A percentile compares a stretch with the other conserved stretches of the same genome.
These are phyloP conservation scores for Scheffersomyces quercinus DNA, from an alignment of 1,139 yeast species.

Conservation along the genomic window DNA sequence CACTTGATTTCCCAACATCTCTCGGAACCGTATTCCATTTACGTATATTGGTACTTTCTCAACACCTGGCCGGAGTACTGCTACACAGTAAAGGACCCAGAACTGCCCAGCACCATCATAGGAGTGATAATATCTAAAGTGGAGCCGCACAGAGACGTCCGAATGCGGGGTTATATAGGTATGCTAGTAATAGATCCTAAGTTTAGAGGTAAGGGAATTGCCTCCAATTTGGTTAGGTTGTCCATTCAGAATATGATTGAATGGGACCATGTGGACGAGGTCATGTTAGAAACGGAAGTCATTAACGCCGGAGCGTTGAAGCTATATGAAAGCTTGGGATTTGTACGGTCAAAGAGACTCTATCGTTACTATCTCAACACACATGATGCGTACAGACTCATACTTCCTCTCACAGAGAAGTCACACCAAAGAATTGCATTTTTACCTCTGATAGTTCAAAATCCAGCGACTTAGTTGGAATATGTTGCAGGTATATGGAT, in stretches of 20 bases:
- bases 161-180: constrained; percentile 88
- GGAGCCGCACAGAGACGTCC: constrained; percentile 71
- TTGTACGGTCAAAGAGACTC: constrained; percentile 75
- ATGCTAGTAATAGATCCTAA: constrained; percentile 84
- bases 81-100: constrained; percentile 30
- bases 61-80: constrained; percentile 51
- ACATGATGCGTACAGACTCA: constrained; percentile 84
- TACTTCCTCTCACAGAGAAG: constrained; percentile 32
- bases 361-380: constrained; percentile 86
- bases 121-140: constrained; percentile 87
- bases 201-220: constrained; percentile 79
- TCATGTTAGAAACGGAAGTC: constrained; percentile 89
- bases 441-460: constrained; percentile 17
- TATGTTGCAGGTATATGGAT: no score
- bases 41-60: constrained; percentile 50
- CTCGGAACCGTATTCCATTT: constrained; percentile 49
- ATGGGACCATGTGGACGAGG: constrained; percentile 71
- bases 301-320: constrained; percentile 73
- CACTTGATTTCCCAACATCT: constrained; percentile 36
- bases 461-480: no score
- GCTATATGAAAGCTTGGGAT: constrained; percentile 85
- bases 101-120: constrained; percentile 26
- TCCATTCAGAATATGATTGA: constrained; percentile 68
- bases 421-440: constrained; percentile 35
- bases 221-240: constrained; percentile 63